These are phyloP conservation scores for Exophiala sp. DNA, from an alignment of 2,329 filamentous ascomycete genomes.

Conservation along the genomic window DNA sequence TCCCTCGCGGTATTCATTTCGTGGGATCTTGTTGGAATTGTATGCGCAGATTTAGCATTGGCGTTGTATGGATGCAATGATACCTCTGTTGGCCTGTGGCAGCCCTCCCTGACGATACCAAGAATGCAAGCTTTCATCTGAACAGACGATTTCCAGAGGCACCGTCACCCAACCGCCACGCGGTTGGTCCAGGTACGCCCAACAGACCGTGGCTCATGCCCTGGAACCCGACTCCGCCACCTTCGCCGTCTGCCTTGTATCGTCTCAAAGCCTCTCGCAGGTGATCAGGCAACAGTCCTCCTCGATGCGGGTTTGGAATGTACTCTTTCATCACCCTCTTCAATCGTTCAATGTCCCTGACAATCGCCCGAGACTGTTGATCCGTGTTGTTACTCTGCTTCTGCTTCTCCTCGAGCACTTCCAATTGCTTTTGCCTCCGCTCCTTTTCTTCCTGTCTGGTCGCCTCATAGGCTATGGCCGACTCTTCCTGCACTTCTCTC, in stretches of 20 bases:
- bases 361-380: conserved; percentile 21
- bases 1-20: no score
- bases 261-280: conserved; percentile 48
- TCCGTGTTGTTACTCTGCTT: conserved; percentile 31
- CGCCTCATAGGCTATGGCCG: conserved; percentile 49
- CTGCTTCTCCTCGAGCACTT: conserved; percentile 36
- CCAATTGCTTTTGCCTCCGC: conserved; percentile 55
- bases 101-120: no score
- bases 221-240: conserved; percentile 46
- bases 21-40: no score
- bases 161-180: conserved; percentile 37
- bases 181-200: conserved; percentile 42
- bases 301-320: conserved; percentile 43
- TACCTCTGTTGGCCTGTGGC: no score
- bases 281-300: conserved; percentile 47
- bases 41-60: no score
- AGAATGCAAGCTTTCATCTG: conserved; percentile 29
- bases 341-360: conserved; percentile 25
- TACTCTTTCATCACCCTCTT: conserved; percentile 34
- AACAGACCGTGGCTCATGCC: conserved; percentile 46
- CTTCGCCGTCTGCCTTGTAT: conserved; percentile 48
- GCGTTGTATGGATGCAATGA: no score
- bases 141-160: conserved; percentile 43
- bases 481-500: conserved; percentile 57
- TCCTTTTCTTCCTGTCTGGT: conserved; percentile 54